Evolutionary conservation across 257 asterid genomes (phyloP).

Genomic region (Jacaranda copaia): DNA sequence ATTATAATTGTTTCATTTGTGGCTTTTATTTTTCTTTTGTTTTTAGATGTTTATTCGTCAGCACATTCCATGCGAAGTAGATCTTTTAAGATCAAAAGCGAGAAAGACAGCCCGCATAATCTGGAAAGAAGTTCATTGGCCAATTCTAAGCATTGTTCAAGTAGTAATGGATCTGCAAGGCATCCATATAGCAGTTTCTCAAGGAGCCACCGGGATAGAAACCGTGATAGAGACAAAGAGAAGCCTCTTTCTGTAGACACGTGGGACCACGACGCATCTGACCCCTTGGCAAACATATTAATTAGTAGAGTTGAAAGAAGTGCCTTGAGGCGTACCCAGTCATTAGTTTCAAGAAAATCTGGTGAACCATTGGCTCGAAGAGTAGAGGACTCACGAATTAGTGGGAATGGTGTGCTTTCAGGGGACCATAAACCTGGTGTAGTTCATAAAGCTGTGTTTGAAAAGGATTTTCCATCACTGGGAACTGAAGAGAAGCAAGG

Average conservation of each 20-base stretch:
- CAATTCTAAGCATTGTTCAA: slow-evolving; percentile 52
- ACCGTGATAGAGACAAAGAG: slow-evolving; percentile 57
- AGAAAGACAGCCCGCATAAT: slow-evolving; percentile 51
- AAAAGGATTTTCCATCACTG: slow-evolving; percentile 72
- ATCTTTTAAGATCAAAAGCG: slow-evolving; percentile 51
- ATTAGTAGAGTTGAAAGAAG: slow-evolving; percentile 46
- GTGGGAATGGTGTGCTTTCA: slow-evolving; percentile 43
- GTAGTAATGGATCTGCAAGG: slow-evolving; percentile 54
- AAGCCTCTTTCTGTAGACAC: slow-evolving; percentile 44
- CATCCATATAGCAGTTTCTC: slow-evolving; percentile 75
- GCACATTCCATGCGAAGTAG: slow-evolving; percentile 45
- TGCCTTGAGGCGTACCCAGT: slow-evolving; percentile 58
- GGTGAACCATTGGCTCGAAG: slow-evolving; percentile 48
- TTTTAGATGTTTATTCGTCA: slow-evolving; percentile 48
- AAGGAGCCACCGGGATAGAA: slow-evolving; percentile 65
- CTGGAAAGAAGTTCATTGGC: slow-evolving; percentile 57
- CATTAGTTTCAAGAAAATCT: slow-evolving; percentile 60
- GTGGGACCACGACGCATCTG: slow-evolving; percentile 51
- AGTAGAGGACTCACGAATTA: slow-evolving; percentile 40
- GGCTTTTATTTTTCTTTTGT: background rate
- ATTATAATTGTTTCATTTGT: slow-evolving; percentile 14
- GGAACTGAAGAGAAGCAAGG: slow-evolving; percentile 61
- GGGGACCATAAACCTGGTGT: slow-evolving; percentile 43
- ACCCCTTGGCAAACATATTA: slow-evolving; percentile 49
- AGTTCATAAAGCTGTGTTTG: slow-evolving; percentile 55